Base-by-base conservation (phyloP, 352 stramenopile species). In the Elongisporangium undulatum region DNA sequence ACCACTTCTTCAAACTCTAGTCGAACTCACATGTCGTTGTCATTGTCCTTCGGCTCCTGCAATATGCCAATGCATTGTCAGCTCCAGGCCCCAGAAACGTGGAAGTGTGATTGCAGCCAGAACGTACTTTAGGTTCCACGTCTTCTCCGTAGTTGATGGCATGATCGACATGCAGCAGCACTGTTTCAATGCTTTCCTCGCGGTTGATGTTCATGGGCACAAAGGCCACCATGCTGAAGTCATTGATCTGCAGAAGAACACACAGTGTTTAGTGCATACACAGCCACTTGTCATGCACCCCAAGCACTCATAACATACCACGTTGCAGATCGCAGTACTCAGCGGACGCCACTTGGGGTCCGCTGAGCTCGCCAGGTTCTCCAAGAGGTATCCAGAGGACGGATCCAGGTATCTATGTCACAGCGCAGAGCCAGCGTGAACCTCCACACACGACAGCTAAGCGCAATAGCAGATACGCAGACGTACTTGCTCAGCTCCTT, bases 161-260 rank as follows among this genome's bases (percentile, higher is more conserved):
- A 69, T 97, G 88, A 77, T 99, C 96, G 16, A 98, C 92, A 58
- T 97, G 93, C 59, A 94, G 77, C 55, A 99, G 75, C 29, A 99
- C 90, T n/a, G 95, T 90, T 58, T 98, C 88, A 52, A 99, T 96
- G 59, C 91, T 98, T 54, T 99, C 94, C 71, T 99, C 97, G 56
- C 97, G 88, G 49, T 83, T 95, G 51, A 98, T 96, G 72, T 99
- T 98, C 68, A 99, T 91, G 2, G 96, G 94, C n/a, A 98, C 76
- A 67, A 99, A 99, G 10, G 89, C 90, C 19, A 99, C 96, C 94
- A 99, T 98, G 62, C 87, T 97, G 72, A 98, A 99, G 82, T 99
- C 96, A 53, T 92, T 94, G 60, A 95, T 92, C 86, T 95, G 29
- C 29, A 19, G 21, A 8, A 22, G 22, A 58, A 24, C 9, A 22